Evolutionary conservation across 2,329 filamentous ascomycete species (phyloP).

Genomic region (Talaromyces sp.): DNA sequence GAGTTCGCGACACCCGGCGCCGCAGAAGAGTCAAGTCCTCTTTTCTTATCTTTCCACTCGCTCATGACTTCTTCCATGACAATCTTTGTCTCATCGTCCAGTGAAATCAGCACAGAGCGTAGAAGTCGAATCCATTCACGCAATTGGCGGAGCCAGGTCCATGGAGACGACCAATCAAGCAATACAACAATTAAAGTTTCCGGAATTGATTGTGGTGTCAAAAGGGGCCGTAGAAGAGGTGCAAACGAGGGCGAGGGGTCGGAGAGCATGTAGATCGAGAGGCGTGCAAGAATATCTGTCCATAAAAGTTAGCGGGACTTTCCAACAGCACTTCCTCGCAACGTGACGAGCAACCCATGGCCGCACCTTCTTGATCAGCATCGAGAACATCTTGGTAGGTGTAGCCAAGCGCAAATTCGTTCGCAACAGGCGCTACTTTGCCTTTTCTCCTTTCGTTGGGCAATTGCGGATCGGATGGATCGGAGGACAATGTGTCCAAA

Average conservation of each 20-base stretch:
- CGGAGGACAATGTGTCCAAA: slow-evolving; percentile 54
- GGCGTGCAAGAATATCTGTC: slow-evolving; percentile 77
- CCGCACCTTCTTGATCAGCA: slow-evolving; percentile 79
- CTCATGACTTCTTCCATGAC: slow-evolving; percentile 83
- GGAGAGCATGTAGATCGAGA: slow-evolving; percentile 85
- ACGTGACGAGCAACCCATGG: neutral
- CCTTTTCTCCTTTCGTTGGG: slow-evolving; percentile 43
- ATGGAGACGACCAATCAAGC: slow-evolving; percentile 93
- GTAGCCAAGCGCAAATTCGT: slow-evolving; percentile 87
- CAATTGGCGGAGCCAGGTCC: slow-evolving; percentile 84
- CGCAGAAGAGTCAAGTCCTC: slow-evolving; percentile 51
- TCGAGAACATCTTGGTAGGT: slow-evolving; percentile 94
- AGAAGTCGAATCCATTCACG: slow-evolving; percentile 85
- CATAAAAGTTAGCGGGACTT: neutral
- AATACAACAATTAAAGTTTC: slow-evolving; percentile 85
- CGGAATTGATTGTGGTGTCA: slow-evolving; percentile 76
- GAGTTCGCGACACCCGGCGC: slow-evolving; percentile 49
- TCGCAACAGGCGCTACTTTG: slow-evolving; percentile 74
- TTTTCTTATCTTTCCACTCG: slow-evolving; percentile 70
- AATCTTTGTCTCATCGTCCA: slow-evolving; percentile 71
- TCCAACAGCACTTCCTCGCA: neutral
- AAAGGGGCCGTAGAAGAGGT: slow-evolving; percentile 73
- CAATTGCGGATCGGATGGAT: slow-evolving; percentile 35
- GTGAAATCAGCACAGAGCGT: slow-evolving; percentile 66
- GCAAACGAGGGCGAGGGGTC: slow-evolving; percentile 78